Percentiles rank a stretch among this genome's conserved stretches.
These are phyloP conservation scores for Aureobasidium vineae DNA, from an alignment of 2,329 filamentous ascomycete species.

Conservation along the genomic window DNA sequence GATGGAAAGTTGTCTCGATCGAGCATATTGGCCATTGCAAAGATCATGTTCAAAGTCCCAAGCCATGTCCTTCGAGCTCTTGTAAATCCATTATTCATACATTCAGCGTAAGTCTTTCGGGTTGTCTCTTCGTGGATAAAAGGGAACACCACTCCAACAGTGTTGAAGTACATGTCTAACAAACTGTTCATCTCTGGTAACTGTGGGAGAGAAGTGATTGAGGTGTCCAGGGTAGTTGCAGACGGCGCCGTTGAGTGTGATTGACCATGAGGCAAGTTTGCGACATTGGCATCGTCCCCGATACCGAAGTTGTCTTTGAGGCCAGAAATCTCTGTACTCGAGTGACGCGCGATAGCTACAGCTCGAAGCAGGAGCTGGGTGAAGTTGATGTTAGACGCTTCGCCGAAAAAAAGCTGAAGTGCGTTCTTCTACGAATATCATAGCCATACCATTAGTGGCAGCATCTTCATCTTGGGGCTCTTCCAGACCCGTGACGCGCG, in stretches of 20 bases:
- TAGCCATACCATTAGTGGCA: constrained; percentile 38
- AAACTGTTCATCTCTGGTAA: constrained; percentile 36
- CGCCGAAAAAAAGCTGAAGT: constrained; percentile 42
- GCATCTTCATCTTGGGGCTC: not conserved
- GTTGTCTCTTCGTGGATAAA: constrained; percentile 44
- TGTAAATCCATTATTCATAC: constrained; percentile 37
- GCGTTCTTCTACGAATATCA: constrained; percentile 41
- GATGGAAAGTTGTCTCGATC: constrained; percentile 36
- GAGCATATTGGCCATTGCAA: constrained; percentile 49
- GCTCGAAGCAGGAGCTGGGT: constrained; percentile 41
- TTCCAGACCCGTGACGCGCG: not conserved
- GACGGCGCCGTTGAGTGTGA: constrained; percentile 1
- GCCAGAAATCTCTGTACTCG: not conserved
- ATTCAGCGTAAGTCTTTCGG: constrained; percentile 38
- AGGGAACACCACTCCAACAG: constrained; percentile 43
- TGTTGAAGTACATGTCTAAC: constrained; percentile 41
- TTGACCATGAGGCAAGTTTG: constrained; percentile 20
- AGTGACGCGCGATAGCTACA: constrained; percentile 27
- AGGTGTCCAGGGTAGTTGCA: not conserved
- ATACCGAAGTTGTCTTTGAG: not conserved
- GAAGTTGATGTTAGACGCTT: constrained; percentile 47
- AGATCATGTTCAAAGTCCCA: constrained; percentile 51
- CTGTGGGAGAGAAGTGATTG: constrained; percentile 34
- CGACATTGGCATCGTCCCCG: not conserved
- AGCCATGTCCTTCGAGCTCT: constrained; percentile 52